phyloP scores from a whole-genome alignment of 768 basidiomycete species.

The Phlebiopsis flavidoalba region DNA sequence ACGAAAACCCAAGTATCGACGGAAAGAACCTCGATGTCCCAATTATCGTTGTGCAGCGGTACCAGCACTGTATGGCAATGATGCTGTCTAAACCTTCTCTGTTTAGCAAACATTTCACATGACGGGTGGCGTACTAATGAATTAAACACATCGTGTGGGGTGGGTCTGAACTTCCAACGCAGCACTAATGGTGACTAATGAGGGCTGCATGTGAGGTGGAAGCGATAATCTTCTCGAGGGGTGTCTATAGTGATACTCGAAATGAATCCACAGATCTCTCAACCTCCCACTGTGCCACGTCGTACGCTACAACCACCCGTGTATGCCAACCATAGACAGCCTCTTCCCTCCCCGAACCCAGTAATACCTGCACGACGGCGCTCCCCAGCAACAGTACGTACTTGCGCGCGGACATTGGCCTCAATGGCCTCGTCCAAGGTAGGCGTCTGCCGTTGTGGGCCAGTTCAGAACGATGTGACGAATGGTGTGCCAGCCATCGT shows the following conservation, averaged over 20 bases:
- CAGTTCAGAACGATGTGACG: neutral
- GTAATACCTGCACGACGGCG: neutral
- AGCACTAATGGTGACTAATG: no score
- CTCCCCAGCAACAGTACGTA: neutral
- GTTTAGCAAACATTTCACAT: no score
- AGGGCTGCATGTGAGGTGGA: no score
- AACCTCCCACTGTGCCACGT: neutral
- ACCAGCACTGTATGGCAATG: no score
- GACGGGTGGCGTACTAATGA: no score
- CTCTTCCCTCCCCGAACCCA: neutral
- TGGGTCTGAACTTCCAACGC: no score
- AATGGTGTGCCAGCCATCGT: slow-evolving; percentile 4
- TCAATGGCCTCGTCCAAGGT: neutral
- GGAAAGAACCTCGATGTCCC: no score
- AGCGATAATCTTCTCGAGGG: neutral
- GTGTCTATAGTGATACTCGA: neutral
- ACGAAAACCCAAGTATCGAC: no score
- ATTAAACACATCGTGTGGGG: no score
- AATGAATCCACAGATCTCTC: neutral
- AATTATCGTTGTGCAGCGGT: no score
- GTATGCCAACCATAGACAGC: neutral
- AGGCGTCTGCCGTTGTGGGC: neutral
- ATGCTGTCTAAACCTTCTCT: no score
- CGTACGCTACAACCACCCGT: slow-evolving; percentile 7
- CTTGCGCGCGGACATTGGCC: neutral